phyloP scores from a whole-genome alignment of 2,329 filamentous ascomycete genomes.

The Pseudocercospora cruenta region DNA sequence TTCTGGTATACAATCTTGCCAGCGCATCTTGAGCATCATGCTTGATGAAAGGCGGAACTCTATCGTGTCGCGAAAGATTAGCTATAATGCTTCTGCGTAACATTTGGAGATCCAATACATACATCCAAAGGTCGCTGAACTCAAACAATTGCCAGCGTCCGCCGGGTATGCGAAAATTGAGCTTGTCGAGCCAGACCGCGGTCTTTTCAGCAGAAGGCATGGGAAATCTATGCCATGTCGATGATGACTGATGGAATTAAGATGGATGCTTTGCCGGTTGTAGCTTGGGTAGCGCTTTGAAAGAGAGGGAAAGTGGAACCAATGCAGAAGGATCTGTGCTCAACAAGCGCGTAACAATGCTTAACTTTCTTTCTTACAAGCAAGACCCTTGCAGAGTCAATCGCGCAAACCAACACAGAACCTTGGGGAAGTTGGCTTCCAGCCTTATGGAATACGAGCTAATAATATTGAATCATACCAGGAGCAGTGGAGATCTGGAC shows the following conservation, averaged over 20 bases:
- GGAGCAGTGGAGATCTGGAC: neutral
- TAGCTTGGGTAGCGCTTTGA: neutral
- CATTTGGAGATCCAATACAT: conserved; percentile 2
- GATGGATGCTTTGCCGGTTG: too few species aligned
- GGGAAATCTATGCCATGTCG: neutral
- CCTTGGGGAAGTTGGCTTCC: neutral
- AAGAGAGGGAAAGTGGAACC: neutral
- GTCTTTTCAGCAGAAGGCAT: neutral
- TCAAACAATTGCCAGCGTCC: conserved; percentile 39
- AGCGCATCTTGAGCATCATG: conserved; percentile 67
- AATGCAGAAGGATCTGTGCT: neutral
- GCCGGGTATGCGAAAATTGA: conserved; percentile 30
- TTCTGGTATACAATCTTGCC: conserved; percentile 64
- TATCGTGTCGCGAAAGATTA: conserved; percentile 38
- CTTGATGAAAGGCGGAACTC: conserved; percentile 69
- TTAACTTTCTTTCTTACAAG: neutral
- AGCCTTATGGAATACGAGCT: neutral
- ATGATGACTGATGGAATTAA: neutral
- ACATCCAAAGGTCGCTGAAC: conserved; percentile 37
- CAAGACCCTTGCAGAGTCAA: neutral
- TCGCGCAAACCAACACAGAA: neutral
- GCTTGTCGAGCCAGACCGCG: conserved; percentile 19
- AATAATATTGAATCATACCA: neutral
- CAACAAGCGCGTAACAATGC: neutral
- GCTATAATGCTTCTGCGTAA: neutral